These are phyloP conservation scores for Neurospora sublineolata DNA, from an alignment of 495 filamentous ascomycete species.

Conservation along the genomic window DNA sequence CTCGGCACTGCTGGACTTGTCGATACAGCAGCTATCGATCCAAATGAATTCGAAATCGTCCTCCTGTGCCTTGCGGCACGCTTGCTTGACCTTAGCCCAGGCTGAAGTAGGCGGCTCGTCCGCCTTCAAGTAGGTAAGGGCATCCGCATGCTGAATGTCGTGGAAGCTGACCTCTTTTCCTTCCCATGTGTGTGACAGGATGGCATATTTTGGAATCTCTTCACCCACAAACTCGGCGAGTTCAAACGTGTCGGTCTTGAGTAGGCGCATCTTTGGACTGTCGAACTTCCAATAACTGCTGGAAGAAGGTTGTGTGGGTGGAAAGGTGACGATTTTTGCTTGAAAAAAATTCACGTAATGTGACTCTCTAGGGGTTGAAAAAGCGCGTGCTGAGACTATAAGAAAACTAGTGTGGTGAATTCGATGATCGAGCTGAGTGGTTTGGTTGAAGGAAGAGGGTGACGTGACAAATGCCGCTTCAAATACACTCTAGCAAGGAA, in stretches of 20 bases:
- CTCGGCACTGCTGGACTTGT: neutral
- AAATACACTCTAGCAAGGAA: neutral
- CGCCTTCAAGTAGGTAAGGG: neutral
- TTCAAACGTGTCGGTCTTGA: conserved; percentile 1
- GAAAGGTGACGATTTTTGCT: neutral
- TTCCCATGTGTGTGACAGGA: conserved; percentile 26
- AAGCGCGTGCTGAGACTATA: neutral
- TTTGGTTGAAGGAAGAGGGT: neutral
- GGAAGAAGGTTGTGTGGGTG: neutral
- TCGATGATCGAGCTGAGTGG: neutral
- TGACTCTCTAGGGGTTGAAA: neutral
- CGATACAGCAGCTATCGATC: neutral
- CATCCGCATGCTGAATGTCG: conserved; percentile 4
- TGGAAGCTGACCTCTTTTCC: conserved; percentile 19
- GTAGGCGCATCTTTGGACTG: neutral
- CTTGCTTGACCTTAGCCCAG: neutral
- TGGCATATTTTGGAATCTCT: conserved; percentile 10
- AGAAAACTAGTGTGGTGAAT: neutral
- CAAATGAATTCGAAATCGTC: neutral
- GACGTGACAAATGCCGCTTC: neutral
- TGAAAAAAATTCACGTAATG: neutral
- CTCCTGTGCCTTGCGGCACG: neutral
- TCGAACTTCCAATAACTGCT: neutral
- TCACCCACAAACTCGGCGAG: conserved; percentile 2
- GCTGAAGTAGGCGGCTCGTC: neutral